These are phyloP conservation scores for Vitis rotundifolia DNA, from an alignment of 164 flowering plant genomes.

Conservation along the genomic window DNA sequence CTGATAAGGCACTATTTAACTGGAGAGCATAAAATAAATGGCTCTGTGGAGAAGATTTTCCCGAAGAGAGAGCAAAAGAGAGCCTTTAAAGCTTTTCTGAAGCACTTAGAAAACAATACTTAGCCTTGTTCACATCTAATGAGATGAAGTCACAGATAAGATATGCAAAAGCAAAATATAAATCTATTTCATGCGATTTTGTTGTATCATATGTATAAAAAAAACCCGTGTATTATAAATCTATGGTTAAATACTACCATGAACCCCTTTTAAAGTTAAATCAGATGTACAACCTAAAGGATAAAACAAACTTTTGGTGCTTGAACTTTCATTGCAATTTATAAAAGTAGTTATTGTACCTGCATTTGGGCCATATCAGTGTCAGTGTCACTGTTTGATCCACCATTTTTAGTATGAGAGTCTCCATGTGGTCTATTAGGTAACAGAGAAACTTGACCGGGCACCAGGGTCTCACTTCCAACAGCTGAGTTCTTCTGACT, in stretches of 20 bases:
- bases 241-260: neutral
- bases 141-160: too few species aligned
- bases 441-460: slow-evolving; percentile 7
- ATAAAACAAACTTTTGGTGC: neutral
- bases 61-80: too few species aligned
- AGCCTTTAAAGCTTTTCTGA: too few species aligned
- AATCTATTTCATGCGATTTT: too few species aligned
- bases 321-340: neutral
- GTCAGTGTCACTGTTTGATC: slow-evolving; percentile 1
- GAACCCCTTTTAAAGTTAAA: neutral
- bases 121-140: too few species aligned
- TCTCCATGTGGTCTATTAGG: slow-evolving; percentile 8
- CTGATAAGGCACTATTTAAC: too few species aligned
- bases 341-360: slow-evolving; percentile 17
- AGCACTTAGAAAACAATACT: too few species aligned
- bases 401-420: slow-evolving; percentile 7
- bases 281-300: neutral
- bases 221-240: too few species aligned
- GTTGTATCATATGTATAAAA: too few species aligned
- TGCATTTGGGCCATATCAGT: slow-evolving; percentile 18
- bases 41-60: too few species aligned
- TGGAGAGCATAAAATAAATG: too few species aligned
- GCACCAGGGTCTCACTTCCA: slow-evolving; percentile 15
- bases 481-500: slow-evolving; percentile 13
- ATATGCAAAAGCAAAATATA: too few species aligned